These are phyloP conservation scores for Phytophthora chlamydospora DNA, from an alignment of 352 stramenopile species.

Conservation along the genomic window DNA sequence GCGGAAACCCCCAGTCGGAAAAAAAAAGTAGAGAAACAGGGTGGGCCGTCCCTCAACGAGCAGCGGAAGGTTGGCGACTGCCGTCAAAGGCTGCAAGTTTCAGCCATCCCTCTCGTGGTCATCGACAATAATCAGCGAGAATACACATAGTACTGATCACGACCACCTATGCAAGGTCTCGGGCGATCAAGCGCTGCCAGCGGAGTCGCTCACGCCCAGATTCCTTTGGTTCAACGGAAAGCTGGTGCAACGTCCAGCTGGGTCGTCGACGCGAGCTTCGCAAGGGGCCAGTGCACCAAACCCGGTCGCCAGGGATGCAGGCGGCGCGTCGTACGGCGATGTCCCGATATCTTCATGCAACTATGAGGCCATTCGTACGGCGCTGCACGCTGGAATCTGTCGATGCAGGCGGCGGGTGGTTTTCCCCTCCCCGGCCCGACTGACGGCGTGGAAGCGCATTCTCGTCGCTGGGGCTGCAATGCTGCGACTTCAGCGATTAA, in stretches of 20 bases:
- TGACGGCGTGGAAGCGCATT: not conserved
- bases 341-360: slow-evolving; percentile 23
- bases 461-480: not conserved
- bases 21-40: slow-evolving; percentile 4
- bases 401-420: slow-evolving; percentile 11
- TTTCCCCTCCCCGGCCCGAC: slow-evolving; percentile 12
- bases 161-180: not conserved
- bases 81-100: too few relatives aligned
- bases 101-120: too few relatives aligned
- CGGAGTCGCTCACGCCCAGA: too few relatives aligned
- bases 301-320: not conserved
- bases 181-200: too few relatives aligned
- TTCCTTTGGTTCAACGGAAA: too few relatives aligned
- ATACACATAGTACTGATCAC: too few relatives aligned
- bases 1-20: slow-evolving; percentile 10
- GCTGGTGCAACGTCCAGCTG: too few relatives aligned
- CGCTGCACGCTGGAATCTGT: slow-evolving; percentile 15
- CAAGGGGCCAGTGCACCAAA: slow-evolving; percentile 5
- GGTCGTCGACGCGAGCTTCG: too few relatives aligned
- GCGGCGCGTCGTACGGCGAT: slow-evolving; percentile 11
- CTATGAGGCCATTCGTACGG: slow-evolving; percentile 25
- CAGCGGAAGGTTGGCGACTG: not conserved
- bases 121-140: too few relatives aligned
- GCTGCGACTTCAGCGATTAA: not conserved
- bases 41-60: slow-evolving; percentile 10